Evolutionary conservation across 768 basidiomycete genomes (phyloP), one percentile per base, ranked within the genome.

Genomic region (Phlebiopsis gigantea): DNA sequence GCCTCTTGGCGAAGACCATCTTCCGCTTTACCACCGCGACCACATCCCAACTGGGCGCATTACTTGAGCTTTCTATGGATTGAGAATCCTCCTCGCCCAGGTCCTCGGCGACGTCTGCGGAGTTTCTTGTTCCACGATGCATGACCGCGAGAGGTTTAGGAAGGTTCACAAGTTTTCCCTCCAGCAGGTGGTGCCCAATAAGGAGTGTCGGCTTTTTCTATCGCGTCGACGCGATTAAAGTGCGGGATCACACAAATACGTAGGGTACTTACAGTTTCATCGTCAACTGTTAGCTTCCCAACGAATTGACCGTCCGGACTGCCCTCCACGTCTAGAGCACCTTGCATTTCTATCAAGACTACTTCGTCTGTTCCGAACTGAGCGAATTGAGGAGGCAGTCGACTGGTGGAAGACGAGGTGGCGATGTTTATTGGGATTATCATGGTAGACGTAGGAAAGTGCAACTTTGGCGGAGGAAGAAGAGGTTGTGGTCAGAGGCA

Each of bases 131-230:
- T 71, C 70, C 29, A 22, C 12, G 55, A 55, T 79, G 74, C 28
- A 97, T 77, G 42, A 97, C 81, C 2, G 89, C 95, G 26, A 91
- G 77, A 0, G 94, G 93, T 66, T 91, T 95, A 1, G 86, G 72
- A 6, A 98, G 77, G 45, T 71, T 76, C 30, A 82, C 77, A 58
- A 96, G 76, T 67, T 88, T 90, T 53, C 94, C 94, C 66, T 98
- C 95, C 4, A 98, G 82, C 28, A 94, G 76, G 65, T 97, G 93
- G 70, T 95, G 86, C 12, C 94, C 94, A 57, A 98, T 88, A 53
- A 77, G 70, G 5, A 98, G 77, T 2, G 84, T 92, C 3, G 90
- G 84, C 62, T 86, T 90, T 60, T 81, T 85, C 90, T 92, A 48
- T 25, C 15, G 22, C 14, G 17, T 17, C 19, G 19, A 48, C 17